Percentiles rank a stretch among this genome's conserved stretches.
phyloP scores from a whole-genome alignment of 441 rosid species.

The Croton laevigatus region DNA sequence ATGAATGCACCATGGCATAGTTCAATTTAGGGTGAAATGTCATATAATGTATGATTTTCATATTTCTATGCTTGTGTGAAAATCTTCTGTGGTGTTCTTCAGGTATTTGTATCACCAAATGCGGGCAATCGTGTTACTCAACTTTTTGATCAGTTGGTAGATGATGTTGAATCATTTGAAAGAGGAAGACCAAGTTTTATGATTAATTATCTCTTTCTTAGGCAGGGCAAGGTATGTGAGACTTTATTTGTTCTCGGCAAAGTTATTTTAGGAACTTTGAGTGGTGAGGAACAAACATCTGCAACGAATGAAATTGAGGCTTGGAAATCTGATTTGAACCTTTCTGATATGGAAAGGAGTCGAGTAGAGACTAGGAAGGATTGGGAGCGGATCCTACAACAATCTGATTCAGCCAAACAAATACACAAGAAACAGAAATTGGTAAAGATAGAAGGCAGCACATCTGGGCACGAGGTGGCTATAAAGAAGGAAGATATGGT shows the following conservation, averaged over 20 bases:
- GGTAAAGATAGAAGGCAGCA: constrained; percentile 13
- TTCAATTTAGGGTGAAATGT: background rate
- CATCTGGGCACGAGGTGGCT: constrained; percentile 12
- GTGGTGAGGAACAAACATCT: constrained; percentile 22
- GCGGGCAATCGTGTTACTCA: constrained; percentile 30
- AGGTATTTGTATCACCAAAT: constrained; percentile 68
- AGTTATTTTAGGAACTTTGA: constrained; percentile 69
- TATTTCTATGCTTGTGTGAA: background rate
- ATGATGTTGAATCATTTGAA: constrained; percentile 37
- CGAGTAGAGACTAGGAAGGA: constrained; percentile 15
- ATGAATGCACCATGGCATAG: constrained; percentile 1
- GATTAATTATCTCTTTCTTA: constrained; percentile 48
- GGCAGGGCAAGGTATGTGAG: constrained; percentile 55
- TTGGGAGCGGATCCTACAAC: constrained; percentile 17
- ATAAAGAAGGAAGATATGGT: no score
- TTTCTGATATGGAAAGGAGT: constrained; percentile 20
- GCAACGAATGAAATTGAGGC: constrained; percentile 26
- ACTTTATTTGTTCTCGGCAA: constrained; percentile 70
- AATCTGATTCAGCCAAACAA: constrained; percentile 21
- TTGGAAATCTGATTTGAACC: constrained; percentile 15
- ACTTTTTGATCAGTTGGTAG: constrained; percentile 45
- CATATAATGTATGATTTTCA: background rate
- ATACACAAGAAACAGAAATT: constrained; percentile 34
- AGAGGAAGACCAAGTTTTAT: constrained; percentile 29
- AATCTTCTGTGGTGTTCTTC: constrained; percentile 20